Evolutionary conservation across 192 early-diverging fungal species (phyloP), one percentile per base, ranked within the genome.

Genomic region (Kickxella alabastrina): DNA sequence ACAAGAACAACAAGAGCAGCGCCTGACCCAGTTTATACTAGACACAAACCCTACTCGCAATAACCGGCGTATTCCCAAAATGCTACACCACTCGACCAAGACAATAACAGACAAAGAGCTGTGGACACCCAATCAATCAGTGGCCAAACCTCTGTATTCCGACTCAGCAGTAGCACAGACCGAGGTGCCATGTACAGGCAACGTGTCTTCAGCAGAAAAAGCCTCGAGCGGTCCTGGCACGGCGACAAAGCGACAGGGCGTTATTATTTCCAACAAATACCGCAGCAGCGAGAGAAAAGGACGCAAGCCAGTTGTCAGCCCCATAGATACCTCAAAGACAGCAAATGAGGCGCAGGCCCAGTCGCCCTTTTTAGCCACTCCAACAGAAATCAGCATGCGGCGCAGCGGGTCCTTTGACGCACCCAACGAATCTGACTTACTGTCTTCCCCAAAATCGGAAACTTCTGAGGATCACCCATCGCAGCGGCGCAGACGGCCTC

Each of bases 321-420:
- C 26, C 25, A 24, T 45, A 13, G 43, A 45, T n/a, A 45, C 25
- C 23, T 26, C 43, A 2, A 25, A n/a, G 6, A 4, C 26, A 27
- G n/a, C 29, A 9, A 45, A 56, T 25, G 61, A 42, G 27, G 53
- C 51, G 39, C 39, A 42, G 40, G 53, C 38, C 9, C 4, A 34
- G 9, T 9, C 8, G 13, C 12, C 49, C 6, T 44, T 41, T 19
- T 29, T 57, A 15, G 54, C 49, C 27, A 65, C 62, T 3, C 62
- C 62, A 1, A 49, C 63, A 25, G 63, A 66, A 55, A 66, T 55
- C 52, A 66, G 49, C 38, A 36, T 51, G 22, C 50, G 49, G 19
- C 27, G 49, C 13, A 59, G 43, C 51, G 43, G 34, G 19, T 58
- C 63, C 15, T 35, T 54, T 22, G 55, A 57, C 26, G 26, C 10